Conservation (phyloP, 805 yeast genomes). For the Suhomyces emberorum region DNA sequence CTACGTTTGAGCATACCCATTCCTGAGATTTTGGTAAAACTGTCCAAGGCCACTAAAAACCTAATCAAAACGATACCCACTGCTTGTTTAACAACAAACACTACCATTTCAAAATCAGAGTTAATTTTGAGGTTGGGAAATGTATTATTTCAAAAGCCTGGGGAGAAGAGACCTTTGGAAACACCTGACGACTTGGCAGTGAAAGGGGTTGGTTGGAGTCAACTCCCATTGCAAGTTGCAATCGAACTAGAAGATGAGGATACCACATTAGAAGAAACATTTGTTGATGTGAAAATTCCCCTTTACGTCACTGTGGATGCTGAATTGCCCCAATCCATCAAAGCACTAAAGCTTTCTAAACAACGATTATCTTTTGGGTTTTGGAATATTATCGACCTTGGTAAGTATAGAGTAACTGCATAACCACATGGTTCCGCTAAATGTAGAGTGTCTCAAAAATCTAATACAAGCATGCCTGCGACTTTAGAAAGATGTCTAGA, state of each 20-base stretch:
- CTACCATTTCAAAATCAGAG: constrained; percentile 31
- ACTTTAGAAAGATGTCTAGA: constrained; percentile 52
- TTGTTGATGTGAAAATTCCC: constrained; percentile 22
- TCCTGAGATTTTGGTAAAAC: constrained; percentile 19
- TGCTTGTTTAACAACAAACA: constrained; percentile 24
- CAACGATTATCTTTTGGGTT: constrained; percentile 22
- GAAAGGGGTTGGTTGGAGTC: constrained; percentile 32
- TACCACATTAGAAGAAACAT: background rate
- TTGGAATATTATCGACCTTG: constrained; percentile 20
- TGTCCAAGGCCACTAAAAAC: constrained; percentile 17
- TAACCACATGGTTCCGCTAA: background rate
- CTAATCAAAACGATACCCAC: constrained; percentile 35
- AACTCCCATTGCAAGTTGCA: constrained; percentile 26
- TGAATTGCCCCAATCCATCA: constrained; percentile 21
- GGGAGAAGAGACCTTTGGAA: constrained; percentile 4
- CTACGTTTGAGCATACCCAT: constrained; percentile 24
- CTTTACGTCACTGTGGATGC: constrained; percentile 27
- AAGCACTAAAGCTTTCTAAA: constrained; percentile 11
- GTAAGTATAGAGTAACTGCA: constrained; percentile 1
- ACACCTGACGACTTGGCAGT: constrained; percentile 16
- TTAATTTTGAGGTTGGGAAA: constrained; percentile 22
- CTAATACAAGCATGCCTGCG: constrained; percentile 56
- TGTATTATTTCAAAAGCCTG: constrained; percentile 2
- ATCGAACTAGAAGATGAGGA: constrained; percentile 5
- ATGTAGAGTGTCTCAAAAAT: constrained; percentile 47